phyloP scores from a whole-genome alignment of 2,329 filamentous ascomycete genomes.

The Pseudogymnoascus sp. region DNA sequence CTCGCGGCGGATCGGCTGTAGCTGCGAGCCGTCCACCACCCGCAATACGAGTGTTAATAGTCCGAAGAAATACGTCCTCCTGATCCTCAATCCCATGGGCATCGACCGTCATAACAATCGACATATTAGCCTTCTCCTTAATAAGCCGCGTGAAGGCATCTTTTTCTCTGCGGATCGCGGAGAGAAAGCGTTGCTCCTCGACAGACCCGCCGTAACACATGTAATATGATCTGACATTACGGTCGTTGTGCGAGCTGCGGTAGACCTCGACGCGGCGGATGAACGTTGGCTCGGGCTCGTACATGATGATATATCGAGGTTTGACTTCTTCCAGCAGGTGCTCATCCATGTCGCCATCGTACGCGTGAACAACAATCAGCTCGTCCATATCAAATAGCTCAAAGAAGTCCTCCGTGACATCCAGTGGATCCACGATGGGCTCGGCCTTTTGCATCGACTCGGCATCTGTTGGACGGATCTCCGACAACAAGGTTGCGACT shows the following conservation, averaged over 20 bases:
- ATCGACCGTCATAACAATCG: constrained; percentile 72
- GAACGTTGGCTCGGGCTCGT: constrained; percentile 90
- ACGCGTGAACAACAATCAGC: constrained; percentile 81
- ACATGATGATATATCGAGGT: constrained; percentile 96
- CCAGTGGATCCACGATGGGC: constrained; percentile 67
- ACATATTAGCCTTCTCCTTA: constrained; percentile 89
- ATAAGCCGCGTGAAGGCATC: constrained; percentile 93
- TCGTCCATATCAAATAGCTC: constrained; percentile 87
- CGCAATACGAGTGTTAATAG: constrained; percentile 92
- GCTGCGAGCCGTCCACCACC: constrained; percentile 79
- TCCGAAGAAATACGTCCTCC: constrained; percentile 86
- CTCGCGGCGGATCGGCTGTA: constrained; percentile 77
- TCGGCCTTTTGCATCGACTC: constrained; percentile 71
- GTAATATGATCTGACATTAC: constrained; percentile 89
- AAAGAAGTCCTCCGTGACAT: constrained; percentile 88
- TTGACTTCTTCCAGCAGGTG: constrained; percentile 91
- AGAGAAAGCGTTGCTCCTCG: constrained; percentile 89
- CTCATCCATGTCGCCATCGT: constrained; percentile 92
- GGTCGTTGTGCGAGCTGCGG: constrained; percentile 82
- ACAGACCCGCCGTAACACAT: constrained; percentile 93
- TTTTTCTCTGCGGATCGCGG: constrained; percentile 85
- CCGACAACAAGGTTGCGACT: constrained; percentile 72
- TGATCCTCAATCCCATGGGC: constrained; percentile 64
- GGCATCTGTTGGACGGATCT: constrained; percentile 71
- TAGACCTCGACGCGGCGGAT: constrained; percentile 94